A percentile compares a stretch with the other conserved stretches of the same genome.
Evolutionary conservation across 192 early-diverging fungal species (phyloP).

Genomic region (Coemansia sp.): DNA sequence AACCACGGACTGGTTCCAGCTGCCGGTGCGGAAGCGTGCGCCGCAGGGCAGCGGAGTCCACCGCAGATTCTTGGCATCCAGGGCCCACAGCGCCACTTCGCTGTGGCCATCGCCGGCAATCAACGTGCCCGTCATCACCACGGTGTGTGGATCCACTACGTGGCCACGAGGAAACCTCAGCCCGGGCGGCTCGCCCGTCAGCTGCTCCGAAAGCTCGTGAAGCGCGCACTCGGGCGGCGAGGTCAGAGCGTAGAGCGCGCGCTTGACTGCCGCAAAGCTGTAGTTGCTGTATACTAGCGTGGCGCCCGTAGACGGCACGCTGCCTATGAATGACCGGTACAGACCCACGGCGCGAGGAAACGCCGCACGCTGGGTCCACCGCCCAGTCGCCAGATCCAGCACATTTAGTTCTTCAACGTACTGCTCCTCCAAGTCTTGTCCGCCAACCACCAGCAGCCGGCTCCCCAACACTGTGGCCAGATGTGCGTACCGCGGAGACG

Average conservation of each 20-base stretch:
- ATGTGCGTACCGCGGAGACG: constrained; percentile 74
- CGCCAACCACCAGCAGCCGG: constrained; percentile 65
- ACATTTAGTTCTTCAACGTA: constrained; percentile 78
- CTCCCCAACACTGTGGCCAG: constrained; percentile 63
- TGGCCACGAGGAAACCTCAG: constrained; percentile 73
- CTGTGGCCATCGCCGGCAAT: constrained; percentile 60
- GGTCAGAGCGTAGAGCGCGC: constrained; percentile 66
- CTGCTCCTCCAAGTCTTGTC: constrained; percentile 71
- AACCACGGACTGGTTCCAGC: constrained; percentile 74
- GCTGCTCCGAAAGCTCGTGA: constrained; percentile 64
- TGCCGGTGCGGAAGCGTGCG: constrained; percentile 61
- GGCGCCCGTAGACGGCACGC: constrained; percentile 54
- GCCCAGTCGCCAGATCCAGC: constrained; percentile 63
- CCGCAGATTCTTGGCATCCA: constrained; percentile 56
- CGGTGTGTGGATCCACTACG: constrained; percentile 62
- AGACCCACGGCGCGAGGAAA: constrained; percentile 74
- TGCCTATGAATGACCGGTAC: constrained; percentile 72
- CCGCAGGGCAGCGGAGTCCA: constrained; percentile 72
- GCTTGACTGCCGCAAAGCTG: constrained; percentile 68
- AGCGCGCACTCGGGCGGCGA: constrained; percentile 58
- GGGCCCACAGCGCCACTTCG: constrained; percentile 69
- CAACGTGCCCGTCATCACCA: constrained; percentile 68
- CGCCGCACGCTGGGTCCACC: constrained; percentile 62
- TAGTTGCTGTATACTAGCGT: constrained; percentile 72
- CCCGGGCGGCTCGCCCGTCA: constrained; percentile 69